Conservation (phyloP, 352 stramenopile species). For the Pythium coloratum region DNA sequence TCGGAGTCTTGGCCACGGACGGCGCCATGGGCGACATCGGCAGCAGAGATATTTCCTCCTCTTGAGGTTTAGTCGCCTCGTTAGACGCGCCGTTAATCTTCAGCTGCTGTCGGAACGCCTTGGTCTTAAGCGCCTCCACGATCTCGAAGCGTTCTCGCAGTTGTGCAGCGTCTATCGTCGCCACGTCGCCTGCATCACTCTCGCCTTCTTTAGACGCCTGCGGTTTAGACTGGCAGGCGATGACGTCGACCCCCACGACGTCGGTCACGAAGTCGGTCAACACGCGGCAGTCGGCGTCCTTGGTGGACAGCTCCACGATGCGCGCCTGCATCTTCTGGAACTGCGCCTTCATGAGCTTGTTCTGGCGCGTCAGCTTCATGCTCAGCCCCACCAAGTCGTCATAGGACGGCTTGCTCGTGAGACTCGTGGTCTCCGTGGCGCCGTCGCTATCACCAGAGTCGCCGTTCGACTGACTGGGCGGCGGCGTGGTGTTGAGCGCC, state of each 20-base stretch:
- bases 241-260: constrained; percentile 73
- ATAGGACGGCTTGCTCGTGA: constrained; percentile 44
- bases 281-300: constrained; percentile 48
- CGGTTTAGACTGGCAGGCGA: constrained; percentile 36
- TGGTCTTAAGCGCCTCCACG: constrained; percentile 41
- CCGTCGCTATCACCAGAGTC: constrained; percentile 17
- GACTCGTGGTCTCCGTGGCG: not conserved
- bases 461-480: constrained; percentile 10
- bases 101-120: constrained; percentile 36
- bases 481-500: constrained; percentile 20
- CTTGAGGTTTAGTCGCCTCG: constrained; percentile 13
- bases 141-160: constrained; percentile 56
- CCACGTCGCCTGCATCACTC: constrained; percentile 8
- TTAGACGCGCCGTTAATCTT: constrained; percentile 17
- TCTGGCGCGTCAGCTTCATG: constrained; percentile 89
- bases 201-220: constrained; percentile 9
- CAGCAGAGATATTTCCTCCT: constrained; percentile 41
- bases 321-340: constrained; percentile 76
- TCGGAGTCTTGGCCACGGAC: not conserved
- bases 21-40: constrained; percentile 39
- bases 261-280: constrained; percentile 56
- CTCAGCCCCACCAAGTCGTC: constrained; percentile 81
- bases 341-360: constrained; percentile 85
- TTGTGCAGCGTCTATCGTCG: constrained; percentile 45
- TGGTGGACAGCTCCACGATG: constrained; percentile 34